Percentiles rank a stretch among this genome's conserved stretches.
These are phyloP conservation scores for Trypanosoma rangeli DNA, from an alignment of 208 protist genomes.

Conservation along the genomic window DNA sequence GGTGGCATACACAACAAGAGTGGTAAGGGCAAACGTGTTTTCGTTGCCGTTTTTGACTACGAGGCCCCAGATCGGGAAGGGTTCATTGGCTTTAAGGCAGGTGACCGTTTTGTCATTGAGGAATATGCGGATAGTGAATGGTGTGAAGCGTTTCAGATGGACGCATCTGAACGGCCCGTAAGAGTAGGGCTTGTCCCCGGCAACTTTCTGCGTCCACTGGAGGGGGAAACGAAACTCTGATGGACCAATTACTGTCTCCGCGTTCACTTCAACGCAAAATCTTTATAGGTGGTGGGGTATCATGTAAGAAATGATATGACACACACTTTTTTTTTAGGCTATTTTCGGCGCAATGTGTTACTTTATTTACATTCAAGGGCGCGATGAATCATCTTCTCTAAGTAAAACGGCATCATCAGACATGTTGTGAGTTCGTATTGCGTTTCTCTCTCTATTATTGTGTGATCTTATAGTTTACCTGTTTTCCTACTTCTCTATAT, in stretches of 20 bases:
- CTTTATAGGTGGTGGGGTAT: too few relatives aligned
- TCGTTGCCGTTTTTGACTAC: slow-evolving; percentile 76
- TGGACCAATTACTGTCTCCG: neutral
- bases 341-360: too few relatives aligned
- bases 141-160: slow-evolving; percentile 57
- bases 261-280: neutral
- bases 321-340: too few relatives aligned
- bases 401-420: too few relatives aligned
- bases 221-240: slow-evolving; percentile 38
- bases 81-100: slow-evolving; percentile 70
- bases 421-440: too few relatives aligned
- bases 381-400: too few relatives aligned
- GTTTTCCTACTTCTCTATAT: neutral
- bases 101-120: slow-evolving; percentile 81
- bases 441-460: too few relatives aligned
- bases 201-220: slow-evolving; percentile 72
- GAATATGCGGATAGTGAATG: slow-evolving; percentile 67
- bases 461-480: too few relatives aligned
- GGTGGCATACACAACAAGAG: neutral
- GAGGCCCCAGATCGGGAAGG: slow-evolving; percentile 35
- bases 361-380: too few relatives aligned
- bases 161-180: slow-evolving; percentile 23
- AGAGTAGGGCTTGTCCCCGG: slow-evolving; percentile 57
- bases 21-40: slow-evolving; percentile 34
- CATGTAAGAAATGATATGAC: too few relatives aligned